These are phyloP conservation scores for Mollisia scopiformis DNA, from an alignment of 2,329 filamentous ascomycete species.

Conservation along the genomic window DNA sequence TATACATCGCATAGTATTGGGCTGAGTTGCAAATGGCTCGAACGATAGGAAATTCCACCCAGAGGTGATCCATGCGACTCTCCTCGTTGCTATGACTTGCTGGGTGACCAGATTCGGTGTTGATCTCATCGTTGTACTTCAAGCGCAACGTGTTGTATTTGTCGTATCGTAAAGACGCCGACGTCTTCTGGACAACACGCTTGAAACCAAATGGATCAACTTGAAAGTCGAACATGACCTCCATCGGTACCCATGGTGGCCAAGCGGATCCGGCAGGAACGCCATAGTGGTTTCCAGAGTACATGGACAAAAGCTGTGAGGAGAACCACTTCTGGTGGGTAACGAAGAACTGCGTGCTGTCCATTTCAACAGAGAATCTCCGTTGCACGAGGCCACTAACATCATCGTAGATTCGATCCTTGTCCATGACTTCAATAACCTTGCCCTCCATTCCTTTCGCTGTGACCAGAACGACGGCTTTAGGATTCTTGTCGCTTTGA, in stretches of 20 bases:
- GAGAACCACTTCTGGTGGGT: slow-evolving; percentile 90
- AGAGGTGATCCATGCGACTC: slow-evolving; percentile 90
- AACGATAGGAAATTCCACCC: slow-evolving; percentile 94
- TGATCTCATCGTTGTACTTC: slow-evolving; percentile 94
- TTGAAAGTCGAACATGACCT: slow-evolving; percentile 97
- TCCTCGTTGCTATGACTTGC: slow-evolving; percentile 63
- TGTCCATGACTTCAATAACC: slow-evolving; percentile 97
- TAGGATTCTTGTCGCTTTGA: slow-evolving; percentile 97
- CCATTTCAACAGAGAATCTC: slow-evolving; percentile 92
- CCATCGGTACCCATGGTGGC: slow-evolving; percentile 98
- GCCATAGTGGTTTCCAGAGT: slow-evolving; percentile 92
- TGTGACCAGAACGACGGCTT: slow-evolving; percentile 94
- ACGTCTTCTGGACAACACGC: slow-evolving; percentile 94
- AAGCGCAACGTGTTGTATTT: slow-evolving; percentile 97
- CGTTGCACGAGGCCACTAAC: slow-evolving; percentile 95
- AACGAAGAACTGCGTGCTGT: slow-evolving; percentile 97
- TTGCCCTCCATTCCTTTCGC: slow-evolving; percentile 98
- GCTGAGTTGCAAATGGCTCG: slow-evolving; percentile 95
- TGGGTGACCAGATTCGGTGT: slow-evolving; percentile 56
- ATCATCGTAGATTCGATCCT: slow-evolving; percentile 85
- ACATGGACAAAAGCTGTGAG: slow-evolving; percentile 84
- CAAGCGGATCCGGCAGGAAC: slow-evolving; percentile 82
- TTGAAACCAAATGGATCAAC: slow-evolving; percentile 97
- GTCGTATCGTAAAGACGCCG: slow-evolving; percentile 90
- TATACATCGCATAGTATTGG: slow-evolving; percentile 97